Base-by-base conservation (phyloP, 1,284 basidiomycete species). In the Trichosporon inkin region DNA sequence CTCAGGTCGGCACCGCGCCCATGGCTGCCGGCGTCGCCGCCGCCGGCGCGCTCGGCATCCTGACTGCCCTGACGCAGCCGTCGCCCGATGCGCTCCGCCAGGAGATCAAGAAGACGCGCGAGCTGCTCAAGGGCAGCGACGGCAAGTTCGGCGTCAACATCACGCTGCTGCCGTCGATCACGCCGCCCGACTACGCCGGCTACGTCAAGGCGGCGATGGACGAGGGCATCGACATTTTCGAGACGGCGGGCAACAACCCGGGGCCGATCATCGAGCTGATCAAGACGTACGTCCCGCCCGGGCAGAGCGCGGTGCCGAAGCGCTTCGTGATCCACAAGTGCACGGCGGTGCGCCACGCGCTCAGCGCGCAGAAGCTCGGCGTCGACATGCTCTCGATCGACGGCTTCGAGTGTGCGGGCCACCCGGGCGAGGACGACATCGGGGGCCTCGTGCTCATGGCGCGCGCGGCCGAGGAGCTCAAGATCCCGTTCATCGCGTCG, bases 401-500 rank as follows among this genome's bases (percentile, higher is more conserved):
- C 66, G 90, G 91, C 0, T 90, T 93, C 66, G 91, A 93, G 81
- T 93, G 90, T 72, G 91, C 92, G 38, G 93, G 93, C 32, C 92
- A 96, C 76, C 93, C 92, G 6, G 93, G 93, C 63, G 94, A 97
- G 73, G 90, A 96, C 59, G 94, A 97, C 75, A 89, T 96, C 36
- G 90, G 90, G 10, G 90, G 90, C 6, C 73, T 97, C n/a, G 87
- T 96, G 5, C 79, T 97, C 75, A 89, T 94, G 53, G 93, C 93
- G 2, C 84, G 92, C 56, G 92, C 94, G 1, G 89, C 88, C 1
- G 85, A 90, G 70, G 89, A 94, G 69, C 81, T 96, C 60, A 85
- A 85, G 56, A 82, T 89, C 51, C 93, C 93, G 5, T 97, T 86
- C 75, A 86, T 97, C 65, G 90, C 93, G 0, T 94, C 90, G 2